Evolutionary conservation across 2,329 filamentous ascomycete genomes (phyloP).

Genomic region (Colletotrichum siamense): DNA sequence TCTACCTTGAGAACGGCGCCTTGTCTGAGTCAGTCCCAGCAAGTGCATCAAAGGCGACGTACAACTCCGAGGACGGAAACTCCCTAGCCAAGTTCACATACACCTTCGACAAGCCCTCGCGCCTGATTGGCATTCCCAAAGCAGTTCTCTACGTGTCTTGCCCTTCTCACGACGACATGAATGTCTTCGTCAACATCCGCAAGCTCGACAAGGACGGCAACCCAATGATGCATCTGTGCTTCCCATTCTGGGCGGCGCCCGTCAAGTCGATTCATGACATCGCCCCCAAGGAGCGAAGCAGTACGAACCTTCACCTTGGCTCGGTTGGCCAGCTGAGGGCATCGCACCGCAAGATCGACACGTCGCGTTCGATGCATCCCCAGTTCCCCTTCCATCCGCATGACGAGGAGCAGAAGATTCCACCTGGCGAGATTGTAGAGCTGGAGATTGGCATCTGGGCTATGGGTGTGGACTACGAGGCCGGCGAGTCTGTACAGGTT

Average conservation of each 20-base stretch:
- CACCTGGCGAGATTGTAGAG: constrained; percentile 44
- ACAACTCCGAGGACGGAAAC: constrained; percentile 35
- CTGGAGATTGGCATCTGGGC: constrained; percentile 55
- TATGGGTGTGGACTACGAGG: constrained; percentile 50
- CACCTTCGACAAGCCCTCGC: constrained; percentile 41
- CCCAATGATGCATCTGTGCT: constrained; percentile 44
- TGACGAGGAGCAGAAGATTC: constrained; percentile 42
- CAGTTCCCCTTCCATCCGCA: constrained; percentile 43
- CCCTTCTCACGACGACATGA: constrained; percentile 46
- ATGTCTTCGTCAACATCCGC: constrained; percentile 46
- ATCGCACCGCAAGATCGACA: constrained; percentile 44
- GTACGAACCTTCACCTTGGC: constrained; percentile 45
- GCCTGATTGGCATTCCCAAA: constrained; percentile 51
- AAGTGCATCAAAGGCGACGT: constrained; percentile 25
- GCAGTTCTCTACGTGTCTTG: constrained; percentile 50
- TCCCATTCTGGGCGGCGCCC: constrained; percentile 37
- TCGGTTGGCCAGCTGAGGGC: constrained; percentile 49
- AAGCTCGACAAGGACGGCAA: constrained; percentile 49
- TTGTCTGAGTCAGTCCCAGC: constrained; percentile 1
- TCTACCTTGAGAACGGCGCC: constrained; percentile 30
- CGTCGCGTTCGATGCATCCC: constrained; percentile 31
- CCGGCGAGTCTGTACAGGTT: constrained; percentile 36
- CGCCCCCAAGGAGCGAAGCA: constrained; percentile 38
- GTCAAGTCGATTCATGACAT: constrained; percentile 32
- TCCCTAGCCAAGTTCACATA: constrained; percentile 38